Percentiles rank a stretch among this genome's conserved stretches.
These are phyloP conservation scores for Melampsora larici-populina DNA, from an alignment of 1,284 basidiomycete genomes.

Conservation along the genomic window DNA sequence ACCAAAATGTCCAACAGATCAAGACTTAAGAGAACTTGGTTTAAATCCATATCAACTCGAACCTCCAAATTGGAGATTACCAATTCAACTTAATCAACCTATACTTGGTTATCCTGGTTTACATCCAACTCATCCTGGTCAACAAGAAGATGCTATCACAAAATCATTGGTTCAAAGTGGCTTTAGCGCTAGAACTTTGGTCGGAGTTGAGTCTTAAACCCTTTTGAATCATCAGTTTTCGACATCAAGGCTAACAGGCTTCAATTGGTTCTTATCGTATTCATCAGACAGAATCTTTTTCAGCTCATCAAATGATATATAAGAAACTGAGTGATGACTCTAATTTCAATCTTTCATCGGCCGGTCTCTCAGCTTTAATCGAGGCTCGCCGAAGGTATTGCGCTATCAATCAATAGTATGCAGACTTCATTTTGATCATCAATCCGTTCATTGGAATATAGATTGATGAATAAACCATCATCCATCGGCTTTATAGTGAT, in stretches of 20 bases:
- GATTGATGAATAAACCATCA: slow-evolving; percentile 56
- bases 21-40: neutral
- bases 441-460: neutral
- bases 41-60: slow-evolving; percentile 26
- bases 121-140: slow-evolving; percentile 73
- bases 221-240: neutral
- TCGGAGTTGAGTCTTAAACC: slow-evolving; percentile 61
- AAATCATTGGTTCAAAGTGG: slow-evolving; percentile 76
- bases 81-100: slow-evolving; percentile 38
- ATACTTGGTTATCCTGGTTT: slow-evolving; percentile 71
- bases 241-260: no score
- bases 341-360: slow-evolving; percentile 58
- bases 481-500: slow-evolving; percentile 45
- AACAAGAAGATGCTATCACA: slow-evolving; percentile 79
- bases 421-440: neutral
- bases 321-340: slow-evolving; percentile 55
- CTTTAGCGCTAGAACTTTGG: slow-evolving; percentile 62
- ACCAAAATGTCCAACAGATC: neutral
- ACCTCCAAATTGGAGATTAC: slow-evolving; percentile 41
- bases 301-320: slow-evolving; percentile 60
- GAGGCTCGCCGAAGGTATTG: slow-evolving; percentile 58
- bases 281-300: slow-evolving; percentile 60
- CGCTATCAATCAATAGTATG: slow-evolving; percentile 37
- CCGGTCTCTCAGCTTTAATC: slow-evolving; percentile 72
- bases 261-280: neutral